Percentiles rank a stretch among this genome's conserved stretches.
Conservation (phyloP, 306 rosid genomes). For the Pachyrhizus erosus region DNA sequence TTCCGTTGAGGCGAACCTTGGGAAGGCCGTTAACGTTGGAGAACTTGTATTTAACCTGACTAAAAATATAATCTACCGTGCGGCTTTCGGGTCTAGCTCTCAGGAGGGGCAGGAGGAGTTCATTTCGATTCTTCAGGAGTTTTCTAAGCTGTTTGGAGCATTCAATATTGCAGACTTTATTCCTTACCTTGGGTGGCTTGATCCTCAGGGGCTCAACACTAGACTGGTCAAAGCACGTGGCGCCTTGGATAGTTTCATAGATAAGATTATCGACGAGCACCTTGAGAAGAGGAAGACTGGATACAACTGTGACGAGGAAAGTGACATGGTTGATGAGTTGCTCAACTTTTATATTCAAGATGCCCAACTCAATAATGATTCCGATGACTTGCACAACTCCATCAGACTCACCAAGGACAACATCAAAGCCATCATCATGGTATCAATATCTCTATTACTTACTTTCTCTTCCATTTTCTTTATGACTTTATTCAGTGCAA, state of each 20-base stretch:
- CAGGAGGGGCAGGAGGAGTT: constrained; percentile 74
- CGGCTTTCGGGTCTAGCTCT: constrained; percentile 66
- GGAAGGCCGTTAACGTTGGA: constrained; percentile 59
- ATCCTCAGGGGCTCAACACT: constrained; percentile 62
- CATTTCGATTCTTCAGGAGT: constrained; percentile 73
- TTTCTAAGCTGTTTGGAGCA: constrained; percentile 74
- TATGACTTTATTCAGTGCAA: no score
- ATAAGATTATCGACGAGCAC: constrained; percentile 70
- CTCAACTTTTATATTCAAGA: constrained; percentile 65
- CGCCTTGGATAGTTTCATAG: constrained; percentile 65
- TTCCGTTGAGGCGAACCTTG: constrained; percentile 22
- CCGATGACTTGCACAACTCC: constrained; percentile 51
- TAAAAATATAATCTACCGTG: constrained; percentile 59
- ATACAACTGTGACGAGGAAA: constrained; percentile 35
- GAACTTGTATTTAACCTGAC: constrained; percentile 68
- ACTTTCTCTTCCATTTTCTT: no score
- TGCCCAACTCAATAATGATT: constrained; percentile 30
- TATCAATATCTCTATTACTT: neutral
- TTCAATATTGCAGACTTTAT: constrained; percentile 75
- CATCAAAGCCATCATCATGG: constrained; percentile 90
- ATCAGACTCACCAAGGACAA: constrained; percentile 73
- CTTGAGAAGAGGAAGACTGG: constrained; percentile 48
- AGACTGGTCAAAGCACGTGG: constrained; percentile 64
- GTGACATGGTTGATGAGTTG: constrained; percentile 86
- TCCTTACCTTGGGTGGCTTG: constrained; percentile 65